phyloP scores from a whole-genome alignment of 2,329 filamentous ascomycete genomes.

The Fusarium sp. region DNA sequence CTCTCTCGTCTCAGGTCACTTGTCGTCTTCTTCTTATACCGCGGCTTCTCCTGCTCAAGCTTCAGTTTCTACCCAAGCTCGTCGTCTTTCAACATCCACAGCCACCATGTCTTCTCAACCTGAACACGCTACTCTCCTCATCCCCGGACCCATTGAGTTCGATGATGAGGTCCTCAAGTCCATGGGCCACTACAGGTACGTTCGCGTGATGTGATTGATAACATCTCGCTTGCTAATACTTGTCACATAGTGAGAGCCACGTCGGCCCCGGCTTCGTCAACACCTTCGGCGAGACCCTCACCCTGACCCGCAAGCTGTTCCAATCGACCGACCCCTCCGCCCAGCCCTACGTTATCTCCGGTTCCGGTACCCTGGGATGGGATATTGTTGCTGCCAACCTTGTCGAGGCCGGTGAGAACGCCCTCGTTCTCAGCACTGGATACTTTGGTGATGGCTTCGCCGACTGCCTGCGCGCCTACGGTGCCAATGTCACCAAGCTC shows the following conservation, averaged over 20 bases:
- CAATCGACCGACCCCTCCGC: constrained; percentile 82
- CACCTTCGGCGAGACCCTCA: constrained; percentile 87
- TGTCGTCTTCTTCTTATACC: constrained; percentile 35
- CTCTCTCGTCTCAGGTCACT: constrained; percentile 41
- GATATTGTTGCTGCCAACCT: constrained; percentile 95
- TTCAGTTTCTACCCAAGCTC: constrained; percentile 23
- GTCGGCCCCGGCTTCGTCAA: constrained; percentile 89
- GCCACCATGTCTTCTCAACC: constrained; percentile 68
- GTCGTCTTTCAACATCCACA: constrained; percentile 36
- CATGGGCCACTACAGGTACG: constrained; percentile 88
- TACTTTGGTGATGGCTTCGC: constrained; percentile 98
- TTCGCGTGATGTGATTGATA: not conserved
- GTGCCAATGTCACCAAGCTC: constrained; percentile 87
- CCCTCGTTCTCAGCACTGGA: constrained; percentile 90
- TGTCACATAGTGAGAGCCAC: constrained; percentile 79
- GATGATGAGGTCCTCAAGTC: constrained; percentile 95
- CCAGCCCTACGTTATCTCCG: constrained; percentile 92
- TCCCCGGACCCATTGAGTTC: constrained; percentile 97
- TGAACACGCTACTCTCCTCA: constrained; percentile 78
- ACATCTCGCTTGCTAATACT: constrained; percentile 2
- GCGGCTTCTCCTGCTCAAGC: constrained; percentile 19
- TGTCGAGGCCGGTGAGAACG: constrained; percentile 87
- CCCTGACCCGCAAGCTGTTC: constrained; percentile 91
- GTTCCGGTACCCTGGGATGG: constrained; percentile 96
- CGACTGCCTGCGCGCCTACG: constrained; percentile 90